These are phyloP conservation scores for Tetrahymena malaccensis DNA, from an alignment of 73 alveolate genomes.

Conservation along the genomic window DNA sequence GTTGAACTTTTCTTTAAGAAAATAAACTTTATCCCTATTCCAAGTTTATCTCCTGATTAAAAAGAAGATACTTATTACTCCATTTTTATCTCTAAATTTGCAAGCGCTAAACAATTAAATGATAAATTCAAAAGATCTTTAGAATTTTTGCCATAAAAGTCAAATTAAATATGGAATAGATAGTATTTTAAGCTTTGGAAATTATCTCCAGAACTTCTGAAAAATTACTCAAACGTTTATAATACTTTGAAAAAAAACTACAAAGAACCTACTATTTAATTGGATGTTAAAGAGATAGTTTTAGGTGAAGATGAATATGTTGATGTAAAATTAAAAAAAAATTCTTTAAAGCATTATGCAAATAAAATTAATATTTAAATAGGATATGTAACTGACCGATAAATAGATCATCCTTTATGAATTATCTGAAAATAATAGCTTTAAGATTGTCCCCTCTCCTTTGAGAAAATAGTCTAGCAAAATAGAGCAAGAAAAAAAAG, in stretches of 20 bases:
- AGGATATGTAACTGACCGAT: neutral
- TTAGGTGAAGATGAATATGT: neutral
- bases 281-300: neutral
- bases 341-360: too few relatives aligned
- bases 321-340: neutral
- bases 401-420: neutral
- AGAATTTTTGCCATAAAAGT: neutral
- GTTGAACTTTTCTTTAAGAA: conserved; percentile 4
- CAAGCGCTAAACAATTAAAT: neutral
- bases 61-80: neutral
- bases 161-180: neutral
- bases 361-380: neutral
- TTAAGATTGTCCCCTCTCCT: neutral
- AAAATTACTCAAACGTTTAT: neutral
- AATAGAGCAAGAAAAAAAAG: neutral
- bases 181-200: neutral
- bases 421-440: neutral
- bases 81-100: neutral
- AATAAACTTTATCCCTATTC: conserved; percentile 4
- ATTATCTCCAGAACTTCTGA: neutral
- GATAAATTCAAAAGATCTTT: neutral
- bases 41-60: neutral
- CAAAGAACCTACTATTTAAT: neutral
- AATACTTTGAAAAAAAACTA: neutral
- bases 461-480: neutral